Conservation (phyloP, 108 stramenopile genomes). For the Cylindrotheca fusiformis region DNA sequence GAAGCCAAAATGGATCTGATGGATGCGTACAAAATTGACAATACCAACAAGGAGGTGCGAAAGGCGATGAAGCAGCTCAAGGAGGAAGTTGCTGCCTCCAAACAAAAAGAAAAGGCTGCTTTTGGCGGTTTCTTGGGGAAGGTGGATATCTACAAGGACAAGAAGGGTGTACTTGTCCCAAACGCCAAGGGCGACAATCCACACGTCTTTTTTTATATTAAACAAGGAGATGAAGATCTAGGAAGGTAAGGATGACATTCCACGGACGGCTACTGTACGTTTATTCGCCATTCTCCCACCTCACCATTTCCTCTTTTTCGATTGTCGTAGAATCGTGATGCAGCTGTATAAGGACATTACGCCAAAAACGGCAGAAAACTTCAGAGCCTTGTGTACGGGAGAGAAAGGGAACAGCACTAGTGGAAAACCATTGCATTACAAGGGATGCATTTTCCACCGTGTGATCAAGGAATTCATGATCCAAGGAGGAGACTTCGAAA, state of each 20-base stretch:
- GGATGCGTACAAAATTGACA: conserved; percentile 84
- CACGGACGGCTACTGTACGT: not conserved
- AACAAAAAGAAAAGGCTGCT: conserved; percentile 86
- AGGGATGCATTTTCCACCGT: conserved; percentile 91
- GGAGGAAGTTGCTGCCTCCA: conserved; percentile 56
- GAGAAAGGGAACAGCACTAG: conserved; percentile 74
- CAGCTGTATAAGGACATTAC: conserved; percentile 89
- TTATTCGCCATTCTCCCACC: not conserved
- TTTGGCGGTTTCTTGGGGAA: conserved; percentile 92
- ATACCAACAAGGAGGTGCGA: conserved; percentile 89
- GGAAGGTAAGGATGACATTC: conserved; percentile 30
- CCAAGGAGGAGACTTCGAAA: conserved; percentile 95
- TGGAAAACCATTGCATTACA: conserved; percentile 89
- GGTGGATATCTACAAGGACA: conserved; percentile 90
- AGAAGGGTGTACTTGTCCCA: conserved; percentile 71
- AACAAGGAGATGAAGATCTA: conserved; percentile 77
- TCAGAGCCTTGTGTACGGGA: conserved; percentile 93
- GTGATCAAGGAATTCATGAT: conserved; percentile 95
- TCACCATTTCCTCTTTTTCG: not conserved
- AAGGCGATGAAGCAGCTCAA: conserved; percentile 79
- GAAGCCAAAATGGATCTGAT: conserved; percentile 92
- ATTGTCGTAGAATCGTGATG: conserved; percentile 61
- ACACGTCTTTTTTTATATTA: conserved; percentile 92
- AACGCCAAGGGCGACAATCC: conserved; percentile 84
- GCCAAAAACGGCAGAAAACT: conserved; percentile 98